Conservation (phyloP, 1,284 basidiomycete species). For the Pseudozyma pruni region DNA sequence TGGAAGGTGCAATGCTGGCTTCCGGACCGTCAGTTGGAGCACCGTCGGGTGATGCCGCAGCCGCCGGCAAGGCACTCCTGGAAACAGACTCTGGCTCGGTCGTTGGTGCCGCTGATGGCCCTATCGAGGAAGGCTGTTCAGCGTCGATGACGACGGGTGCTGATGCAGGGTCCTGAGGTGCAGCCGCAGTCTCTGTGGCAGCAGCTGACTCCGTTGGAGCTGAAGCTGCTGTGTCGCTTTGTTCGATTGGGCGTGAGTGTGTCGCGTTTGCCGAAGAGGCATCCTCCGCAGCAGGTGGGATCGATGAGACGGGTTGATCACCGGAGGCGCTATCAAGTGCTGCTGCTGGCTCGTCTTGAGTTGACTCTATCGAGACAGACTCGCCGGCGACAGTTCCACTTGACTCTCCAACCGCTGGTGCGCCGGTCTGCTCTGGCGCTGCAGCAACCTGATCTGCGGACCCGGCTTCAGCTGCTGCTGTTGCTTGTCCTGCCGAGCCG, state of each 20-base stretch:
- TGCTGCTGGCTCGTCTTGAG: not conserved
- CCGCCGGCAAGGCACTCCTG: not conserved
- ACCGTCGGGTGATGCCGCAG: not conserved
- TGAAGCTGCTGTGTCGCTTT: not conserved
- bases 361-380: too few relatives aligned
- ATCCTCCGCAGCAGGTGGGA: not conserved
- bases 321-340: not conserved
- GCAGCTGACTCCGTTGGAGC: not conserved
- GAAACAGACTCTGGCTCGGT: not conserved
- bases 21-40: not conserved
- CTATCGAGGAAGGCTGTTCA: not conserved
- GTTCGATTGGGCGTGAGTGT: too few relatives aligned
- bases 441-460: not conserved
- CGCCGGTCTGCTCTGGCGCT: not conserved
- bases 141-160: not conserved
- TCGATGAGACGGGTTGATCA: not conserved
- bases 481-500: not conserved
- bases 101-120: not conserved
- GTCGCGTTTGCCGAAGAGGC: not conserved
- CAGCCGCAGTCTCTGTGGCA: too few relatives aligned
- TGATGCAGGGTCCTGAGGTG: not conserved
- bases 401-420: not conserved
- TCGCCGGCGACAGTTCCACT: not conserved
- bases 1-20: not conserved
- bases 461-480: not conserved